Base-by-base conservation (phyloP, 2,329 filamentous ascomycete genomes). In the Trichoderma cornu-damae region DNA sequence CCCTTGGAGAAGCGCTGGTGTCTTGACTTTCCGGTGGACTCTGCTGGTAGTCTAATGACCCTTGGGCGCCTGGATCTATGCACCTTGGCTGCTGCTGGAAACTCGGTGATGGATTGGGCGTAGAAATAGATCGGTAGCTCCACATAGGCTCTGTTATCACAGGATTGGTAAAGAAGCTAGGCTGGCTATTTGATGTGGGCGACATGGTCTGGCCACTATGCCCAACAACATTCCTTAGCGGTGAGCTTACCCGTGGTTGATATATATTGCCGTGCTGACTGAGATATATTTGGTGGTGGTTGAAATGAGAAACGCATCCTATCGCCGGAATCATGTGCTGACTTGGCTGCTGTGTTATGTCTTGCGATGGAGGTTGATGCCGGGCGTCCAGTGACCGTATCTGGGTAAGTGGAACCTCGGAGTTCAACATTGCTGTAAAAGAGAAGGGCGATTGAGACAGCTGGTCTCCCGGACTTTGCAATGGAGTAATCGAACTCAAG, bases 401-500 rank as follows among this genome's bases (percentile, higher is more conserved):
- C 6, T 53, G 38, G 6, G 22, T n/a, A 12, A 50, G 40, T 3
- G 37, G 30, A 7, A 55, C 6, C 5, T 52, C 48, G 3, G 53
- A 43, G 20, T 62, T 62, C 16, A 62, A 22, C 49, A 66, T 56
- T 14, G 62, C 52, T 1, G 59, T 59, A 11, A 64, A 63, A 1
- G 62, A 60, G 1, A 52, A 32, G 6, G 46, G 40, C 4, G 48
- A 35, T 18, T 60, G 61, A 47, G 50, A 22, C n/a, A 42, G 53
- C 4, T 40, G 22, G 26, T 46, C 20, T 20, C 7, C 34, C n/a
- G 42, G 12, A 2, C 43, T 51, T 9, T 56, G 20, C 3, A 63
- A 37, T 1, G 65, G 61, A 9, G 63, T 66, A 14, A 69, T 65
- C 11, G 68, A 67, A 1, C 68, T 69, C 8, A 69, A 58, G 1